phyloP scores from a whole-genome alignment of 495 filamentous ascomycete genomes.

The Penicillium pancosmium region DNA sequence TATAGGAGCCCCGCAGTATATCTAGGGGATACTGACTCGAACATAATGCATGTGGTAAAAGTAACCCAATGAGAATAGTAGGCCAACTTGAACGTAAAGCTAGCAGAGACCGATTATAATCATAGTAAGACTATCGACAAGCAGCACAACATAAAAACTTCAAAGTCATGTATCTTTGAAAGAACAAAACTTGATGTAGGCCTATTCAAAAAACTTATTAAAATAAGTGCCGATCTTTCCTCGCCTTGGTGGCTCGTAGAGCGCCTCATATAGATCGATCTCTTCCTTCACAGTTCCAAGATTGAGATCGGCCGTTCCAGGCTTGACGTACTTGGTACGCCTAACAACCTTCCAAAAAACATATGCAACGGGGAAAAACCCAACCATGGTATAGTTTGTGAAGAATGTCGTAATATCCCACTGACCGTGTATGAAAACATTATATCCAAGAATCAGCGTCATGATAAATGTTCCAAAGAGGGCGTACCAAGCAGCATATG shows the following conservation, averaged over 20 bases:
- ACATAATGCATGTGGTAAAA: too few relatives aligned
- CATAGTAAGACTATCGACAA: too few relatives aligned
- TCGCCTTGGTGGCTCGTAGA: constrained; percentile 16
- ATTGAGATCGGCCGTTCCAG: constrained; percentile 42
- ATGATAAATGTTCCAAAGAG: constrained; percentile 38
- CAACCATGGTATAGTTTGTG: constrained; percentile 46
- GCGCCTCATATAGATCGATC: constrained; percentile 63
- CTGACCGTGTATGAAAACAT: constrained; percentile 30
- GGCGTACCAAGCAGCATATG: constrained; percentile 36
- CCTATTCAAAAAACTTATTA: constrained; percentile 13
- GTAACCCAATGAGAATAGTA: too few relatives aligned
- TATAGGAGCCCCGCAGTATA: too few relatives aligned
- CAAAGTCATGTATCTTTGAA: background rate
- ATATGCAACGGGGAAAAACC: constrained; percentile 49
- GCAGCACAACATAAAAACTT: background rate
- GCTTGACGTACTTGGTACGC: constrained; percentile 46
- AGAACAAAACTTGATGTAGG: too few relatives aligned
- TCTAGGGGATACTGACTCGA: too few relatives aligned
- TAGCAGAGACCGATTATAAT: too few relatives aligned
- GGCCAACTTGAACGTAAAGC: too few relatives aligned
- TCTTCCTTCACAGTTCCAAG: constrained; percentile 45
- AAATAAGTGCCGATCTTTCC: constrained; percentile 18
- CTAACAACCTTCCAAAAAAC: constrained; percentile 58
- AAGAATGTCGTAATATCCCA: constrained; percentile 34
- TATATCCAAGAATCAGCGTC: constrained; percentile 32